phyloP scores from a whole-genome alignment of 2,329 filamentous ascomycete species.

The Aspergillus jensenii region DNA sequence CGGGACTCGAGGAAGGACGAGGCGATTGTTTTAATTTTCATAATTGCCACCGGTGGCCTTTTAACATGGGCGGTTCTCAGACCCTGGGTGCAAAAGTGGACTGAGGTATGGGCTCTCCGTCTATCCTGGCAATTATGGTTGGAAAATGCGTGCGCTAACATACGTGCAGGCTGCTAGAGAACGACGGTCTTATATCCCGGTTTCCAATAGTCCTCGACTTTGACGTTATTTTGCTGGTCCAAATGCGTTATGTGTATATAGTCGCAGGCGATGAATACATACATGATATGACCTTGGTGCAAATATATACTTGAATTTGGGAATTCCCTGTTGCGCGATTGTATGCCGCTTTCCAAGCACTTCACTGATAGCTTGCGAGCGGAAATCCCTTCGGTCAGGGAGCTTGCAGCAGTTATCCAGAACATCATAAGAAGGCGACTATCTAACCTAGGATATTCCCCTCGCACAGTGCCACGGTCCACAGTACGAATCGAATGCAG shows the following conservation, averaged over 20 bases:
- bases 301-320: neutral
- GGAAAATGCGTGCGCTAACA: neutral
- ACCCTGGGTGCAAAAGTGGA: conserved; percentile 59
- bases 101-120: conserved; percentile 42
- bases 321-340: neutral
- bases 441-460: neutral
- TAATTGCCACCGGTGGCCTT: conserved; percentile 61
- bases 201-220: conserved; percentile 35
- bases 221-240: neutral
- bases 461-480: neutral
- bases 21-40: conserved; percentile 65
- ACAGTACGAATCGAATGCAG: neutral
- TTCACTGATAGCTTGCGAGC: neutral
- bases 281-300: neutral
- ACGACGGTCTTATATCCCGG: conserved; percentile 53
- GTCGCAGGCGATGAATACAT: conserved; percentile 8
- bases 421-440: neutral
- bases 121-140: neutral
- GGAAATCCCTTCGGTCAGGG: neutral
- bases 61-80: conserved; percentile 60
- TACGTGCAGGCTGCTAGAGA: conserved; percentile 45
- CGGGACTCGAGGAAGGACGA: conserved; percentile 68
- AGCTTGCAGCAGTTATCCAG: neutral
- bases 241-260: conserved; percentile 6
- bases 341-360: neutral